Conservation (phyloP, 2,329 filamentous ascomycete species). For the Hypoxylon sp. region DNA sequence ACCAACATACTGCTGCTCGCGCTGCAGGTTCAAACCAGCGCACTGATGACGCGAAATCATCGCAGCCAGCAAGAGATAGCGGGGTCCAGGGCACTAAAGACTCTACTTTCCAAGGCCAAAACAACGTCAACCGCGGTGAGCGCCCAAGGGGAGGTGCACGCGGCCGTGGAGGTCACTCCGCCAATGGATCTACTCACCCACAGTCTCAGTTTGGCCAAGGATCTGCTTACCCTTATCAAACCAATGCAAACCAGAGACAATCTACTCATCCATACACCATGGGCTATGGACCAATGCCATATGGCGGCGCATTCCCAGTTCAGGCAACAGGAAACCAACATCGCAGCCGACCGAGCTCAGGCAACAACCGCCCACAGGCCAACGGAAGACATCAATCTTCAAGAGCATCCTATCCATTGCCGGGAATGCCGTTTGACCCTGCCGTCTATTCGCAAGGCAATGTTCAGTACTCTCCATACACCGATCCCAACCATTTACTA, state of each 20-base stretch:
- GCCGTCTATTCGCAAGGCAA: conserved; percentile 64
- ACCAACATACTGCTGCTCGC: conserved; percentile 36
- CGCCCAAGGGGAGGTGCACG: conserved; percentile 63
- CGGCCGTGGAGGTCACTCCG: conserved; percentile 58
- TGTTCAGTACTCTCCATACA: conserved; percentile 71
- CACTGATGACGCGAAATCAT: conserved; percentile 44
- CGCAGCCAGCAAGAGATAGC: conserved; percentile 46
- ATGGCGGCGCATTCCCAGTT: conserved; percentile 45
- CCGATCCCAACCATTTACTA: conserved; percentile 64
- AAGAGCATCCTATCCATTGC: conserved; percentile 58
- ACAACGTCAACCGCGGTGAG: conserved; percentile 53
- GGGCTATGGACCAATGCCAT: conserved; percentile 48
- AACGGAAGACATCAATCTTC: conserved; percentile 38
- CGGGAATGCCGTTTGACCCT: conserved; percentile 70
- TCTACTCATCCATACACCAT: conserved; percentile 38
- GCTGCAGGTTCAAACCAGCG: conserved; percentile 36
- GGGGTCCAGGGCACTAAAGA: conserved; percentile 44
- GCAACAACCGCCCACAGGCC: conserved; percentile 45
- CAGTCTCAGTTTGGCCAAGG: conserved; percentile 44
- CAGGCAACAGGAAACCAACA: conserved; percentile 43
- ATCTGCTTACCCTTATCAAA: conserved; percentile 43
- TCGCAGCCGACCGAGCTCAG: conserved; percentile 48
- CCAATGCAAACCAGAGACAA: conserved; percentile 41
- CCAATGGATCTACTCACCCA: conserved; percentile 49
- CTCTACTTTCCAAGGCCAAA: conserved; percentile 45